Base-by-base conservation (phyloP, 1,284 basidiomycete species). In the Trametes versicolor region DNA sequence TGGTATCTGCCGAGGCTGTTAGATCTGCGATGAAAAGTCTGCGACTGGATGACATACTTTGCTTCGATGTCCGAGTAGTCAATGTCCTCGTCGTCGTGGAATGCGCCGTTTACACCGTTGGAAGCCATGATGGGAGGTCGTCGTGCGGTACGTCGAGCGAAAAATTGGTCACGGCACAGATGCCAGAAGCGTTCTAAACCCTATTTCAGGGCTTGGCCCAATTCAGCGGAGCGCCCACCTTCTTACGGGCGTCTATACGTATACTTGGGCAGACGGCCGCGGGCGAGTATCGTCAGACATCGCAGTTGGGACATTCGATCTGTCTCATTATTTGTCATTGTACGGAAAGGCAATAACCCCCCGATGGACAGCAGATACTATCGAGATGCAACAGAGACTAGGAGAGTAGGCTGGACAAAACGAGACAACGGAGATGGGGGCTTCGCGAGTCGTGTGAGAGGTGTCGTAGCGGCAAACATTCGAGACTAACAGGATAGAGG, bases 41-140 rank as follows among this genome's bases (percentile, higher is more conserved):
- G 19, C n/a, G 34, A 53, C 43, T 32, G 41, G 17, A 4, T 29
- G 8, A 79, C 87, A 66, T 70, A 97, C 95, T 95, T 94, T 80
- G 87, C 87, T 77, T 99, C 97, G 72, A 99, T 98, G 77, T 99
- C 97, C 61, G 92, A 88, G 78, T 92, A 99, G 78, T 99, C 94
- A 71, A 98, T 94, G 63, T 89, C 91, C 62, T 93, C 90, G 68
- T 90, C 87, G 64, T 75, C 74, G 65, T 70, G 57, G 27, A 64
- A 56, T 19, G 58, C 55, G 63, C 73, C 73, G 65, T 72, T 70
- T 51, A 74, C 68, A 66, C 77, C 76, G 72, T 77, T 77, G 50
- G 73, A 66, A 19, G 74, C 71, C 72, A 73, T 73, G 65, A 27
- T 67, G 61, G 57, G 43, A 53, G 58, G 62, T 47, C 41, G 63